A percentile compares a stretch with the other conserved stretches of the same genome.
Conservation (phyloP, 2,329 filamentous ascomycete species). For the Tolypocladium endophyticum region DNA sequence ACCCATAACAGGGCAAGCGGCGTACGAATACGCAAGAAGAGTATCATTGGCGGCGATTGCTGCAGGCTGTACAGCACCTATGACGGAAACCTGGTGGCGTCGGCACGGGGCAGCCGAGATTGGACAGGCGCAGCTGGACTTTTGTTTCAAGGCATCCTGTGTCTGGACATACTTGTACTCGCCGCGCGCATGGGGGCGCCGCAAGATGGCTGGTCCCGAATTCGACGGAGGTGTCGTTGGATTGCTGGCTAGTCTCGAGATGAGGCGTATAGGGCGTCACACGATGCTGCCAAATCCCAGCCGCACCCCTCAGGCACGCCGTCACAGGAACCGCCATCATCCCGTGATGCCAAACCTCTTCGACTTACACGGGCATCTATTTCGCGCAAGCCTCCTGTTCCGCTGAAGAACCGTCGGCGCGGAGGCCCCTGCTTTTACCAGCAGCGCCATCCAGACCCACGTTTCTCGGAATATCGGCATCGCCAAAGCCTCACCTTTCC, state of each 20-base stretch:
- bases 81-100: neutral
- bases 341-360: too few relatives aligned
- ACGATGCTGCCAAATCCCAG: neutral
- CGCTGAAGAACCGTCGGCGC: neutral
- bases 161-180: neutral
- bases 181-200: neutral
- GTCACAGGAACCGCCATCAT: neutral
- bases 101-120: conserved; percentile 1
- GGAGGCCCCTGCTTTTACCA: neutral
- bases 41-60: neutral
- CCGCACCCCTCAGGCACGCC: neutral
- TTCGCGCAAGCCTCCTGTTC: neutral
- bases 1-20: neutral
- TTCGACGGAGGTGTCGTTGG: neutral
- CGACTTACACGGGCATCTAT: neutral
- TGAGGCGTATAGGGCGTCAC: neutral
- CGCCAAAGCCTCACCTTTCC: conserved; percentile 1
- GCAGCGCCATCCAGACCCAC: neutral
- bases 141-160: neutral
- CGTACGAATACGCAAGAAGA: neutral
- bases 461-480: conserved; percentile 4
- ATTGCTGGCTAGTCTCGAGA: neutral
- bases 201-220: neutral
- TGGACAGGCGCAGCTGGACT: neutral
- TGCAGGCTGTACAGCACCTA: neutral